Evolutionary conservation across 192 early-diverging fungal species (phyloP).

Genomic region (Linnemannia zychae): DNA sequence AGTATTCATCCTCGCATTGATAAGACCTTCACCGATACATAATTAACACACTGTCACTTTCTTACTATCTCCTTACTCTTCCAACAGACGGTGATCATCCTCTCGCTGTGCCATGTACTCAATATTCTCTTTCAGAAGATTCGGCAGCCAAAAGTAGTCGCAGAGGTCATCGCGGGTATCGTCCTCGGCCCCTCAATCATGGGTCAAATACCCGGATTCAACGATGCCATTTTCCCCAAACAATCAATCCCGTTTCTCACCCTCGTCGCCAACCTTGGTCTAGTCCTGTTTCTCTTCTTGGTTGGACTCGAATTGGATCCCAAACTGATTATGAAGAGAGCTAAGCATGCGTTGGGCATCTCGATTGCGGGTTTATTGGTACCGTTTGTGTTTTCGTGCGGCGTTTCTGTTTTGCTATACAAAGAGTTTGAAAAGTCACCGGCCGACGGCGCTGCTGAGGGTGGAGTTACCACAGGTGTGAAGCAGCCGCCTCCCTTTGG

Average conservation of each 20-base stretch:
- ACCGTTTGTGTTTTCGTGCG: conserved; percentile 83
- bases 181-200: conserved; percentile 87
- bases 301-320: conserved; percentile 88
- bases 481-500: conserved; percentile 62
- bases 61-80: neutral
- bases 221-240: conserved; percentile 76
- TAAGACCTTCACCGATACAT: neutral
- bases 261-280: conserved; percentile 84
- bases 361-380: conserved; percentile 80
- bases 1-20: neutral
- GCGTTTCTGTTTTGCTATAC: conserved; percentile 51
- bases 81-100: conserved; percentile 71
- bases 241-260: conserved; percentile 77
- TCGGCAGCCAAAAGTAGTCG: conserved; percentile 86
- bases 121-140: conserved; percentile 70
- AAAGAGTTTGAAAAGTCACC: conserved; percentile 21
- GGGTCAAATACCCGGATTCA: conserved; percentile 77
- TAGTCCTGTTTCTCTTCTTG: conserved; percentile 89
- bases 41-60: neutral
- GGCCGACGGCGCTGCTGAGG: conserved; percentile 35
- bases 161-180: conserved; percentile 91
- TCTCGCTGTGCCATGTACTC: conserved; percentile 77
- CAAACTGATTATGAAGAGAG: conserved; percentile 64
- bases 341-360: conserved; percentile 69
- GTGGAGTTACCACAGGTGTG: conserved; percentile 71